Base-by-base conservation (phyloP, 441 rosid species). In the Viola pubescens region DNA sequence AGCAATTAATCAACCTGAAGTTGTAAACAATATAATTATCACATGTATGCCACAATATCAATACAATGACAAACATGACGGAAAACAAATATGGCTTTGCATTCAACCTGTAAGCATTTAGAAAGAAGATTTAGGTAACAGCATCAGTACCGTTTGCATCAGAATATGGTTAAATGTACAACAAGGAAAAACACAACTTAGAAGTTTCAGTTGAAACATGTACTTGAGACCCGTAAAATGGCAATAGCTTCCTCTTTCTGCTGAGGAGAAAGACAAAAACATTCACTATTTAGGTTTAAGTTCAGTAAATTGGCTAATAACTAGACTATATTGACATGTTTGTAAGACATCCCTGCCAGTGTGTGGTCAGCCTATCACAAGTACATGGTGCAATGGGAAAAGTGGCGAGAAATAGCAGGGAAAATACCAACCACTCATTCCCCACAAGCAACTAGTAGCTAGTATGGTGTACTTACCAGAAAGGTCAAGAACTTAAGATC, bases 401-500 rank as follows among this genome's bases (percentile, higher is more conserved):
- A 65, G 19, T 51, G 64, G 54, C 43, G 59, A 39, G 14, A 52
- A 44, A 54, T 7, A 46, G 67, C 37, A 7, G 37, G 44, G 26
- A 51, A 12, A 19, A 10, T 48, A 50, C n/a, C 45, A 1, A 11
- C 52, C 49, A 61, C 39, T 43, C 40, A 9, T 16, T 41, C 56
- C 37, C 58, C 6, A 54, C 14, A 42, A 67, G 42, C 44, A 52
- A 54, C 46, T 26, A 26, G 37, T 2, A 34, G 52, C 53, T 12
- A 13, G 42, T 10, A 50, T 63, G 44, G 40, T 40, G 48, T 44
- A 62, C 41, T 77, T 89, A 88, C 99, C 89, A 94, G 57, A 61
- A 88, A 94, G 1, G 87, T 81, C 69, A 86, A 66, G 82, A 82
- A 90, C 58, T 71, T 80, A 55, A 90, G 81, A 75, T 90, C 96